phyloP scores from a whole-genome alignment of 768 basidiomycete species.

The Lactarius quietus region DNA sequence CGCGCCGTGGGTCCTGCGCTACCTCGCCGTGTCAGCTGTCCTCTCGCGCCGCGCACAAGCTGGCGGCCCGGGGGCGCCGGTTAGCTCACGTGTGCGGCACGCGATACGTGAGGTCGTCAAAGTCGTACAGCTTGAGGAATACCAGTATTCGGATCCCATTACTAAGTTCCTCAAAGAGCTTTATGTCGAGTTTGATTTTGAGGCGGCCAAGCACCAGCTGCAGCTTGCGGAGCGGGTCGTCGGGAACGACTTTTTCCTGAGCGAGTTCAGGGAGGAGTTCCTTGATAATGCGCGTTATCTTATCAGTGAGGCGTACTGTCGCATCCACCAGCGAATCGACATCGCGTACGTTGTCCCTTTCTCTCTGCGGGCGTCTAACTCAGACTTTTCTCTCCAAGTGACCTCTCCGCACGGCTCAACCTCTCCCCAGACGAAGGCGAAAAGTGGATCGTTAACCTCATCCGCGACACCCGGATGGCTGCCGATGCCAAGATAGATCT shows the following conservation, averaged over 20 bases:
- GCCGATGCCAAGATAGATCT: constrained; percentile 97
- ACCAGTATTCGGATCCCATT: constrained; percentile 92
- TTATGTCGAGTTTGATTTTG: constrained; percentile 95
- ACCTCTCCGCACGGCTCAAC: constrained; percentile 90
- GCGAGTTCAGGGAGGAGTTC: constrained; percentile 88
- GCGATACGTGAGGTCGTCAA: constrained; percentile 91
- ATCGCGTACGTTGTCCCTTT: constrained; percentile 54
- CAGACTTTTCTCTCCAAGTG: constrained; percentile 42
- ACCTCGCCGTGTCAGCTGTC: constrained; percentile 90
- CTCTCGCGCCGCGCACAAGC: constrained; percentile 78
- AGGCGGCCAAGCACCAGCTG: constrained; percentile 84
- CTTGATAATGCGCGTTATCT: constrained; percentile 95
- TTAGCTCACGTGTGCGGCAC: constrained; percentile 75
- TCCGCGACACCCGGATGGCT: constrained; percentile 94
- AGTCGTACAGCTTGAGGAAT: constrained; percentile 92
- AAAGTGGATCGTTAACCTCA: constrained; percentile 99
- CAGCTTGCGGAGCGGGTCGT: constrained; percentile 77
- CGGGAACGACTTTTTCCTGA: constrained; percentile 90
- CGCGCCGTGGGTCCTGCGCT: constrained; percentile 91
- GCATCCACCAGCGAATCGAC: constrained; percentile 92
- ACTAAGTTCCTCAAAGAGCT: constrained; percentile 92
- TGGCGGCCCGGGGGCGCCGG: constrained; percentile 38
- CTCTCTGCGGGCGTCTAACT: not conserved
- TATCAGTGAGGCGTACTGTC: constrained; percentile 96
- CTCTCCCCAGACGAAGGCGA: constrained; percentile 98